phyloP scores from a whole-genome alignment of 2,329 filamentous ascomycete species.

The Aureobasidium sp. region DNA sequence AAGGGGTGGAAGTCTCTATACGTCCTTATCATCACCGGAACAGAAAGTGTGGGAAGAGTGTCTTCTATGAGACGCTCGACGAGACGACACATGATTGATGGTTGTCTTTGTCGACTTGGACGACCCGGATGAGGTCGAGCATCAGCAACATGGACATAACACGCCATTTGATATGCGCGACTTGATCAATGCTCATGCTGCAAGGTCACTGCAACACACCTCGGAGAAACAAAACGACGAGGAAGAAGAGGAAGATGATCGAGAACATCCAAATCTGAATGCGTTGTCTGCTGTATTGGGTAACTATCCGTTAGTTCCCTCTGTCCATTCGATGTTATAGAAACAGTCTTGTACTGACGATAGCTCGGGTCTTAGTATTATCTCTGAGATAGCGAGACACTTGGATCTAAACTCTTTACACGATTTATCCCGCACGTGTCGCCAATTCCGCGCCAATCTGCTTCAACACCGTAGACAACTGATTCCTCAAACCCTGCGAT shows the following conservation, averaged over 20 bases:
- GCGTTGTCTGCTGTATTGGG: slow-evolving; percentile 53
- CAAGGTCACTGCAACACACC: not conserved
- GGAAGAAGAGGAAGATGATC: slow-evolving; percentile 18
- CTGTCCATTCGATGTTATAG: not conserved
- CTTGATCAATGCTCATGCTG: not conserved
- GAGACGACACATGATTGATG: slow-evolving; percentile 22
- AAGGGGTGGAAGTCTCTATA: not conserved
- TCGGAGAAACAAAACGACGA: not conserved
- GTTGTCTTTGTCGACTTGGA: slow-evolving; percentile 35
- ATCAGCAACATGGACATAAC: not conserved
- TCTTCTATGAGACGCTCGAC: not conserved
- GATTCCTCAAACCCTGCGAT: slow-evolving; percentile 67
- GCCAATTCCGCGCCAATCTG: slow-evolving; percentile 66
- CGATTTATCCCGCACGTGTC: slow-evolving; percentile 72
- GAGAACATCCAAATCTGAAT: slow-evolving; percentile 46
- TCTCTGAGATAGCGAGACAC: slow-evolving; percentile 62
- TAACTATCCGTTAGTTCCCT: slow-evolving; percentile 55
- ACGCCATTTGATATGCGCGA: not conserved
- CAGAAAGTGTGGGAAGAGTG: not conserved
- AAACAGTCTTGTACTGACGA: not conserved
- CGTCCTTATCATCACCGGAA: not conserved
- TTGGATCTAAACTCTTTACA: slow-evolving; percentile 85
- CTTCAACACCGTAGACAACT: slow-evolving; percentile 70
- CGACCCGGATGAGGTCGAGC: slow-evolving; percentile 11
- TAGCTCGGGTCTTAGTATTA: slow-evolving; percentile 48